These are phyloP conservation scores for Spathaspora sp. DNA, from an alignment of 1,139 yeast genomes.

Conservation along the genomic window DNA sequence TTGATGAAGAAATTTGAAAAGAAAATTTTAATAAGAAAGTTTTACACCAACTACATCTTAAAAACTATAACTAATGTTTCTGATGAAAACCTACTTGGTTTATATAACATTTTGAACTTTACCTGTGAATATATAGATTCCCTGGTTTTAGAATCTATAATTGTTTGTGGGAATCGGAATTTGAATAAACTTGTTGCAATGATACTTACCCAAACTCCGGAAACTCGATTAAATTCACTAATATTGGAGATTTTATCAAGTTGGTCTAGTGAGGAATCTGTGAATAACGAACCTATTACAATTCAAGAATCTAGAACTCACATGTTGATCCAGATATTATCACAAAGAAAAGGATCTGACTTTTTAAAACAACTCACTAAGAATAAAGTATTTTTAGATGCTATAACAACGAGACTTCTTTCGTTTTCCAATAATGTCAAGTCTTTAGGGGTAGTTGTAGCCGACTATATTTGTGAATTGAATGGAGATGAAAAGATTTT, in stretches of 20 bases:
- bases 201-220: constrained; percentile 9
- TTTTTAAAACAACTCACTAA: constrained; percentile 21
- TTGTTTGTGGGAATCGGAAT: constrained; percentile 7
- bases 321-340: constrained; percentile 27
- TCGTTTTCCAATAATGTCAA: constrained; percentile 44
- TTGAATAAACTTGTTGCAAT: constrained; percentile 11
- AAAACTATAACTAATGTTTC: neutral
- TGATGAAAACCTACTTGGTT: constrained; percentile 7
- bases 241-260: constrained; percentile 15
- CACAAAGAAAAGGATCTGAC: constrained; percentile 17
- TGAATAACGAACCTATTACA: constrained; percentile 34
- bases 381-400: constrained; percentile 34
- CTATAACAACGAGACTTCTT: constrained; percentile 45
- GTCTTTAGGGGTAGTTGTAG: constrained; percentile 44
- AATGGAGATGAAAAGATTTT: constrained; percentile 37
- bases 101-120: constrained; percentile 11
- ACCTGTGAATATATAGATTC: constrained; percentile 17
- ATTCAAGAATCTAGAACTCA: constrained; percentile 37
- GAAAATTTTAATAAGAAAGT: constrained; percentile 17
- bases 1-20: constrained; percentile 29
- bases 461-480: constrained; percentile 42
- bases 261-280: constrained; percentile 32
- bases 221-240: constrained; percentile 8
- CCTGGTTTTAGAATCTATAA: constrained; percentile 13
- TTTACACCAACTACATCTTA: constrained; percentile 9